A percentile compares a stretch with the other conserved stretches of the same genome.
Evolutionary conservation across 768 basidiomycete species (phyloP).

Genomic region (Lactarius akahatsu): DNA sequence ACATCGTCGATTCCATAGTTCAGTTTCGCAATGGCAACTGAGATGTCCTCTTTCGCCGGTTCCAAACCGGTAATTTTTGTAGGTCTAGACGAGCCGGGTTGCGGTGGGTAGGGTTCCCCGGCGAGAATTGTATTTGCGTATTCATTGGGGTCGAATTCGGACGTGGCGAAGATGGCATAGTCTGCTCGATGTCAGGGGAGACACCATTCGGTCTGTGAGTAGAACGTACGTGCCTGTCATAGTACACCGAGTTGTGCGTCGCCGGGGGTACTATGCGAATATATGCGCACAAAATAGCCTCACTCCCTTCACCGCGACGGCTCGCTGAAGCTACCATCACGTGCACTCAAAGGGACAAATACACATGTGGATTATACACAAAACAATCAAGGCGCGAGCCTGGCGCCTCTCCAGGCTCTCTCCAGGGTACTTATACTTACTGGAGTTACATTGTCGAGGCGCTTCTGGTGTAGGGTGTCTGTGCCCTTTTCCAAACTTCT

Average conservation of each 20-base stretch:
- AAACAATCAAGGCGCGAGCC: background rate
- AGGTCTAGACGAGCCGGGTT: constrained; percentile 34
- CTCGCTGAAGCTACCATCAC: background rate
- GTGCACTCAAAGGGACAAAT: background rate
- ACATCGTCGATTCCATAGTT: constrained; percentile 89
- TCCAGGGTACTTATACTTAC: background rate
- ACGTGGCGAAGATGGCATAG: constrained; percentile 68
- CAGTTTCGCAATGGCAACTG: constrained; percentile 84
- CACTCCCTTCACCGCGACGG: too few relatives aligned
- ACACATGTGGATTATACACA: background rate
- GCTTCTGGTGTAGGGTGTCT: background rate
- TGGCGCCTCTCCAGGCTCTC: background rate
- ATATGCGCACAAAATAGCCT: background rate
- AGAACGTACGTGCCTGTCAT: constrained; percentile 30
- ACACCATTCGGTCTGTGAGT: constrained; percentile 2
- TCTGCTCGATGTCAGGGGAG: constrained; percentile 43
- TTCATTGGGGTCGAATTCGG: constrained; percentile 81
- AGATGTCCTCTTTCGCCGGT: constrained; percentile 80
- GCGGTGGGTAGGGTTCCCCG: constrained; percentile 68
- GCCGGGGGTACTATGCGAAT: background rate
- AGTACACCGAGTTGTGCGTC: background rate
- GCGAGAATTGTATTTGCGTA: constrained; percentile 91
- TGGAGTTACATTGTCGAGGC: background rate
- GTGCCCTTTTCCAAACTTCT: background rate
- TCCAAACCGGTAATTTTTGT: constrained; percentile 45